Evolutionary conservation across 768 basidiomycete genomes (phyloP).

Genomic region (Tubosaeta brunneosetosa): DNA sequence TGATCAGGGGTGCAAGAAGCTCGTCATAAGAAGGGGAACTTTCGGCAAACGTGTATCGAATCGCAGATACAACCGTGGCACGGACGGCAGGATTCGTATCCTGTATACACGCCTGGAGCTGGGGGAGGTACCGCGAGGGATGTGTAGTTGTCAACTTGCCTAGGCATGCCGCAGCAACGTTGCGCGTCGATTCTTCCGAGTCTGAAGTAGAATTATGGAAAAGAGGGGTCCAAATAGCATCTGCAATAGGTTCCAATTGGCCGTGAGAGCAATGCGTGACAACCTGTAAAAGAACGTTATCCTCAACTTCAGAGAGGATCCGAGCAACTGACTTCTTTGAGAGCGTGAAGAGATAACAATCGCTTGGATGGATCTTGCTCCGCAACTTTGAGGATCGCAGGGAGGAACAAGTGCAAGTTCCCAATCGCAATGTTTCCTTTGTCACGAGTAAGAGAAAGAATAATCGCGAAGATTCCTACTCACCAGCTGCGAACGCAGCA

Average conservation of each 20-base stretch:
- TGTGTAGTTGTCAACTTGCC: slow-evolving; percentile 93
- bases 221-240: slow-evolving; percentile 86
- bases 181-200: slow-evolving; percentile 86
- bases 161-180: slow-evolving; percentile 93
- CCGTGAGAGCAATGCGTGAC: slow-evolving; percentile 86
- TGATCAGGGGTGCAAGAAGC: slow-evolving; percentile 78
- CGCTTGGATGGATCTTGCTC: slow-evolving; percentile 74
- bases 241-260: slow-evolving; percentile 83
- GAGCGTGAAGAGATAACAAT: slow-evolving; percentile 81
- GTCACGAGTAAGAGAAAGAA: not conserved
- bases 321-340: slow-evolving; percentile 69
- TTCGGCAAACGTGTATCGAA: slow-evolving; percentile 88
- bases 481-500: slow-evolving; percentile 91
- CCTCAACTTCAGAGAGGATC: not conserved
- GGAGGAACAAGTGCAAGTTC: slow-evolving; percentile 82
- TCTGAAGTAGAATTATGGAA: slow-evolving; percentile 82
- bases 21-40: slow-evolving; percentile 84
- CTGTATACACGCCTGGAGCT: slow-evolving; percentile 77
- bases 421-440: slow-evolving; percentile 96
- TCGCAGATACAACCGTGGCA: slow-evolving; percentile 88
- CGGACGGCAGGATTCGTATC: slow-evolving; percentile 69
- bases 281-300: slow-evolving; percentile 44
- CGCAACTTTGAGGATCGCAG: slow-evolving; percentile 73
- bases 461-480: slow-evolving; percentile 12
- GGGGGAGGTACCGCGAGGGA: slow-evolving; percentile 85